These are phyloP conservation scores for Salisapilia sapeloensis DNA, from an alignment of 352 stramenopile genomes.

Conservation along the genomic window DNA sequence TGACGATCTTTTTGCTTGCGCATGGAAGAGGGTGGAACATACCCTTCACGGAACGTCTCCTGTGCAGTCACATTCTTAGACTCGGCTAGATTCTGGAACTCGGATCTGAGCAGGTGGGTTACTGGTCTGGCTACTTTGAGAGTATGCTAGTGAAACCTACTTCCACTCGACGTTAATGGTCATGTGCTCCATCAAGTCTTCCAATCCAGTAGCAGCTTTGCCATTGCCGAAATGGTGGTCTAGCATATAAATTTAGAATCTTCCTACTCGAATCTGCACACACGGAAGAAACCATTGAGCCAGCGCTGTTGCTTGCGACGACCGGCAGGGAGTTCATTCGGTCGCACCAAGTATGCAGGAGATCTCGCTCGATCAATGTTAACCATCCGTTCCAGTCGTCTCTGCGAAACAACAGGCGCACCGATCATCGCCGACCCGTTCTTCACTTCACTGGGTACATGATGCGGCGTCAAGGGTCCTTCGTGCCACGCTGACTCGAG, in stretches of 20 bases:
- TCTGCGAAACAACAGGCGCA: slow-evolving; percentile 28
- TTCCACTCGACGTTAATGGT: slow-evolving; percentile 74
- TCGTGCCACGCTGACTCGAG: slow-evolving; percentile 64
- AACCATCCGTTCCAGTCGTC: slow-evolving; percentile 56
- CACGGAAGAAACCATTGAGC: slow-evolving; percentile 41
- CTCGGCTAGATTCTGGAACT: slow-evolving; percentile 70
- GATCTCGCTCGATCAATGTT: slow-evolving; percentile 66
- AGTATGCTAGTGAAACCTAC: slow-evolving; percentile 8
- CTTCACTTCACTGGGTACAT: slow-evolving; percentile 6
- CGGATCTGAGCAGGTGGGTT: slow-evolving; percentile 24
- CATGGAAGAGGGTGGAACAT: slow-evolving; percentile 1
- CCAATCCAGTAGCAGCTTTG: slow-evolving; percentile 39
- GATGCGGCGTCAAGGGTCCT: slow-evolving; percentile 52
- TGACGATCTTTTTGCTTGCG: no score
- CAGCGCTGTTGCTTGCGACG: slow-evolving; percentile 67
- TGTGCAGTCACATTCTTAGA: slow-evolving; percentile 59
- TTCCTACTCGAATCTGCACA: background rate
- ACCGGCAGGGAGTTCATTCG: slow-evolving; percentile 48
- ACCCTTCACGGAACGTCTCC: slow-evolving; percentile 60
- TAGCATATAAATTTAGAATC: slow-evolving; percentile 4
- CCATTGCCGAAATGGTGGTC: slow-evolving; percentile 77
- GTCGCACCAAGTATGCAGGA: slow-evolving; percentile 36
- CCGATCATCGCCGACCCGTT: slow-evolving; percentile 1
- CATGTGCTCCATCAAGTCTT: slow-evolving; percentile 82
- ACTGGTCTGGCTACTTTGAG: background rate